Evolutionary conservation across 2,329 filamentous ascomycete genomes (phyloP).

Genomic region (Talaromyces verruculosus): DNA sequence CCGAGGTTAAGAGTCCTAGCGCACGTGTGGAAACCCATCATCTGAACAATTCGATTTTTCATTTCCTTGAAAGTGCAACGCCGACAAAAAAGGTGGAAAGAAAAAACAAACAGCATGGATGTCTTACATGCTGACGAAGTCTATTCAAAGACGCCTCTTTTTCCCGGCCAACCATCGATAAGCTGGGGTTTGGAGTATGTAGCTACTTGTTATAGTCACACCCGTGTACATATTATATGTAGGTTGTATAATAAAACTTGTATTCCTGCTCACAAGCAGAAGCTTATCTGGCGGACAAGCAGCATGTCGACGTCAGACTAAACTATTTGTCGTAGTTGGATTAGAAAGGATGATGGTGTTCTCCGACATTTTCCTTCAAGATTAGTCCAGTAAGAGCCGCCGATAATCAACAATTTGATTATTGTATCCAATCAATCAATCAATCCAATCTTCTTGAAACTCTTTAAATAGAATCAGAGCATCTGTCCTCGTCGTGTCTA

Average conservation of each 20-base stretch:
- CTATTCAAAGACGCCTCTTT: neutral
- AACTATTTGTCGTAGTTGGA: neutral
- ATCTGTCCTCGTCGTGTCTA: neutral
- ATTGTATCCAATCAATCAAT: neutral
- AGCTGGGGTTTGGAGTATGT: neutral
- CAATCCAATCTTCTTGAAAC: neutral
- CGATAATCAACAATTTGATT: neutral
- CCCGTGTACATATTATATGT: neutral
- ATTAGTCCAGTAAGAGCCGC: neutral
- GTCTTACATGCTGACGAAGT: neutral
- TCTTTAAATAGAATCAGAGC: neutral
- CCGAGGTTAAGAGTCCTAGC: slow-evolving; percentile 1
- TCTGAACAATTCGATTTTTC: slow-evolving; percentile 1
- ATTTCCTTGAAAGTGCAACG: neutral
- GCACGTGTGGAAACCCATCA: neutral
- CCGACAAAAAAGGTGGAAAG: neutral
- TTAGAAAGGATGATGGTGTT: neutral
- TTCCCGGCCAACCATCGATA: neutral
- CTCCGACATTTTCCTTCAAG: neutral
- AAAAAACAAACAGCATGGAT: neutral
- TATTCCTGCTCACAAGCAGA: neutral
- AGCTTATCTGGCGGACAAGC: neutral
- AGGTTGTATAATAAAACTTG: neutral
- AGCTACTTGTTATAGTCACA: neutral
- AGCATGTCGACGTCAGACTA: slow-evolving; percentile 7